phyloP scores from a whole-genome alignment of 2,329 filamentous ascomycete genomes.

The Fusarium newnesense region DNA sequence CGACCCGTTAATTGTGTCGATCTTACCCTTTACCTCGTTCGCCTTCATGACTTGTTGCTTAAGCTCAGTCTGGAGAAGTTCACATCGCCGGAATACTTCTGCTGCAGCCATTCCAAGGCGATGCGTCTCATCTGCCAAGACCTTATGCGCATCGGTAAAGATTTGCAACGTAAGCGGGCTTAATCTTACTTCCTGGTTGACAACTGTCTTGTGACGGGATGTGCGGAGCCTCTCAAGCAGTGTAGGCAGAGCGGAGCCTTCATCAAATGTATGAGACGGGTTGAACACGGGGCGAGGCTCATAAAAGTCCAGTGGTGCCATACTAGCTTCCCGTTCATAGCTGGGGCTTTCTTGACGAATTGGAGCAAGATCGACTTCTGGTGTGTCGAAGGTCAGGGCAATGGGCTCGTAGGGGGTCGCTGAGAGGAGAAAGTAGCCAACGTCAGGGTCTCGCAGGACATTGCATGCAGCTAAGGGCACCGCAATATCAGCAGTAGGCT shows the following conservation, averaged over 20 bases:
- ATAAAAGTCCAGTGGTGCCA: constrained; percentile 62
- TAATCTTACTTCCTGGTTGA: constrained; percentile 75
- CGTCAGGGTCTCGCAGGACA: constrained; percentile 68
- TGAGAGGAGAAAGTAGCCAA: constrained; percentile 72
- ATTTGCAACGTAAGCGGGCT: constrained; percentile 77
- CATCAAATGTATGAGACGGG: constrained; percentile 69
- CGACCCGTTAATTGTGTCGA: constrained; percentile 69
- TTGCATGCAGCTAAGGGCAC: constrained; percentile 64
- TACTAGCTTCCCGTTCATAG: constrained; percentile 55
- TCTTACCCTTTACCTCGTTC: constrained; percentile 71
- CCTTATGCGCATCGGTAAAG: constrained; percentile 77
- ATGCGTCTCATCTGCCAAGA: constrained; percentile 76
- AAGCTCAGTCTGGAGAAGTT: constrained; percentile 74
- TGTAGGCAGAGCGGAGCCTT: constrained; percentile 64
- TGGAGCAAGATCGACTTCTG: constrained; percentile 62
- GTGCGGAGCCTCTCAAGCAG: constrained; percentile 68
- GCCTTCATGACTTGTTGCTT: constrained; percentile 73
- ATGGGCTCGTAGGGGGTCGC: constrained; percentile 68
- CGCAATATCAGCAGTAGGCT: constrained; percentile 57
- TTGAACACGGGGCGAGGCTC: constrained; percentile 75
- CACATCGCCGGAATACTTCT: constrained; percentile 77
- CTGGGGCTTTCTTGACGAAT: constrained; percentile 56
- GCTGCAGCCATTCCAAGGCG: constrained; percentile 75
- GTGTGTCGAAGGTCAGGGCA: constrained; percentile 67
- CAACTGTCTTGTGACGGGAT: constrained; percentile 67